phyloP scores from a whole-genome alignment of 1,139 yeast genomes.

The Wickerhamiella pararugosa region DNA sequence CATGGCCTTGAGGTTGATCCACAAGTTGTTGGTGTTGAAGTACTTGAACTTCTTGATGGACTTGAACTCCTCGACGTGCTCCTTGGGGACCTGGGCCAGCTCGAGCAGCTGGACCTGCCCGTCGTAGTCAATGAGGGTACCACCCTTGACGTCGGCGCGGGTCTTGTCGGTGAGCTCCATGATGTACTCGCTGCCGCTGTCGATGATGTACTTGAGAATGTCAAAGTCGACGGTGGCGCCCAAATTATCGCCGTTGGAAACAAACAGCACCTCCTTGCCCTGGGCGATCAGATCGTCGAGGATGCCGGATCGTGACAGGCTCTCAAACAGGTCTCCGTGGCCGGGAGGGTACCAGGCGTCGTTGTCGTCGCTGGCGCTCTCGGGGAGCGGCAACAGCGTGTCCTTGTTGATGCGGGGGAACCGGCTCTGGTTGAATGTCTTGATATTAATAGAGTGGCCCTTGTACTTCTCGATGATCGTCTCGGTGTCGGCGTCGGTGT shows the following conservation, averaged over 20 bases:
- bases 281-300: conserved; percentile 78
- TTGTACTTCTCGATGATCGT: conserved; percentile 91
- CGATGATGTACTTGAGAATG: conserved; percentile 85
- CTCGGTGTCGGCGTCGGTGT: conserved; percentile 92
- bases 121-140: conserved; percentile 91
- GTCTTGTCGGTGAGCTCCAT: conserved; percentile 99
- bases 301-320: conserved; percentile 80
- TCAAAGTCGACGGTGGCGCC: conserved; percentile 96
- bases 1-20: conserved; percentile 92
- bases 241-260: conserved; percentile 94
- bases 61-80: conserved; percentile 96
- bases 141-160: conserved; percentile 98
- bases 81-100: conserved; percentile 98
- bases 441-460: conserved; percentile 89
- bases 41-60: conserved; percentile 94
- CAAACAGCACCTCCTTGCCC: conserved; percentile 90
- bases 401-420: conserved; percentile 94
- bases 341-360: conserved; percentile 98
- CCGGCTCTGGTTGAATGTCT: conserved; percentile 92
- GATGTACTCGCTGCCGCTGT: conserved; percentile 80
- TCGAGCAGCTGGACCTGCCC: conserved; percentile 90
- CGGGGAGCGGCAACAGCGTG: conserved; percentile 87
- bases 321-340: conserved; percentile 93
- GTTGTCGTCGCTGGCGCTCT: conserved; percentile 52
- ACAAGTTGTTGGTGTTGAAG: conserved; percentile 93